Base-by-base conservation (phyloP, 371 early-diverging fungal species). In the Mucor ambiguus region DNA sequence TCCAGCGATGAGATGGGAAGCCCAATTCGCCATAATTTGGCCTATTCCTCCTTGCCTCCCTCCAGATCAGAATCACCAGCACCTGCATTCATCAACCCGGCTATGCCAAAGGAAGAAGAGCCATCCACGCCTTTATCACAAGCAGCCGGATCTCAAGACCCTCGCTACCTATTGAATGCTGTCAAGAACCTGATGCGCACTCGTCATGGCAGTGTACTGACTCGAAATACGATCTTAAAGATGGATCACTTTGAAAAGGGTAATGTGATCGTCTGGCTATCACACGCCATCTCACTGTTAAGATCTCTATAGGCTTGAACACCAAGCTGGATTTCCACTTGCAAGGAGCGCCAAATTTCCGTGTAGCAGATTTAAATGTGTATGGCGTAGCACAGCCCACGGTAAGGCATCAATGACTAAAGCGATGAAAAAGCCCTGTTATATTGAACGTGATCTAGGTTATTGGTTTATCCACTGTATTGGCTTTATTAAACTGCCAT, bases 271-370 rank as follows among this genome's bases (percentile, higher is more conserved):
- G 18, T 56, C 8, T n/a, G 4, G 1, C 12, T 14, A 26, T 52
- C 74, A 68, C 4, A 11, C 24, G 1, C 24, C 10, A 37, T 44
- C 57, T 49, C 18, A 33, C 29, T 33, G 29, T 35, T 35, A 30
- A 33, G 22, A 20, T 28, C 43, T 29, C 14, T 2, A 30, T 43
- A 85, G 87, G 77, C 9, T 60, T 83, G 54, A 79, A 87, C 67
- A 74, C 81, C 33, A 80, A 82, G 16, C 67, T 88, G 10, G 88
- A 84, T 69, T 85, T 89, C 57, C 80, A 85, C 71, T 65, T 90
- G n/a, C 85, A 89, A 48, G 91, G 90, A 3, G 87, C 90, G 10
- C 90, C 90, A 43, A 90, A 90, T 66, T 90, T 90, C 76, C 84
- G 91, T 14, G 73, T 78, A 58, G 84, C 83, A 2, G 84, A 83